Evolutionary conservation across 73 alveolate genomes (phyloP).

Genomic region (Paramecium bursaria): DNA sequence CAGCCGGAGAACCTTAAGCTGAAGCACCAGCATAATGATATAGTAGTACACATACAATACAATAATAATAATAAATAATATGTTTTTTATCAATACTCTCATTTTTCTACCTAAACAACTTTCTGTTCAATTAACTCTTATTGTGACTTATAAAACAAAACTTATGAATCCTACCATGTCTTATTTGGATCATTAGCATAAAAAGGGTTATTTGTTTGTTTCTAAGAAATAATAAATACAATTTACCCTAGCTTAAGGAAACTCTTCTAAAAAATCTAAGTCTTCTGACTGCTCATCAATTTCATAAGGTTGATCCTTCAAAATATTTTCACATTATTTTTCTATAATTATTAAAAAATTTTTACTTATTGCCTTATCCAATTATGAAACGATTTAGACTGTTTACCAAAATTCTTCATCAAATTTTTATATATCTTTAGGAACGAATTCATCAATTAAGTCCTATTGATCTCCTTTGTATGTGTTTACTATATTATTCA

Average conservation of each 20-base stretch:
- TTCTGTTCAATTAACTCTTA: no score
- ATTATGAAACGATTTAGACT: background rate
- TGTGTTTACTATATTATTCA: background rate
- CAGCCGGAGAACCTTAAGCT: background rate
- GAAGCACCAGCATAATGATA: no score
- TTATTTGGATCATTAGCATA: no score
- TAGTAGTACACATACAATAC: no score
- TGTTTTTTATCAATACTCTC: no score
- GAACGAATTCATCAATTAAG: background rate
- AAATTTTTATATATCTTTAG: constrained; percentile 32
- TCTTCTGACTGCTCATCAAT: constrained; percentile 1
- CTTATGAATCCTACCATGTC: no score
- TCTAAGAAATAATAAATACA: no score
- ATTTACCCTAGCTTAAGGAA: constrained; percentile 28
- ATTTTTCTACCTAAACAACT: no score
- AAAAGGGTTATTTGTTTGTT: no score
- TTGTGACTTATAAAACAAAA: no score
- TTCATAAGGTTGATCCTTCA: background rate
- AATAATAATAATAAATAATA: no score
- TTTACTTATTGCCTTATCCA: constrained; percentile 29
- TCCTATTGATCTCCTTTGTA: constrained; percentile 16
- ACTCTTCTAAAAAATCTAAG: constrained; percentile 29
- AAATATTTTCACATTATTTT: constrained; percentile 16
- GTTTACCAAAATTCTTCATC: constrained; percentile 42
- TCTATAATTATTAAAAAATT: background rate